Evolutionary conservation across 179 eudicot species (phyloP).

Genomic region (Corrigiola litoralis): DNA sequence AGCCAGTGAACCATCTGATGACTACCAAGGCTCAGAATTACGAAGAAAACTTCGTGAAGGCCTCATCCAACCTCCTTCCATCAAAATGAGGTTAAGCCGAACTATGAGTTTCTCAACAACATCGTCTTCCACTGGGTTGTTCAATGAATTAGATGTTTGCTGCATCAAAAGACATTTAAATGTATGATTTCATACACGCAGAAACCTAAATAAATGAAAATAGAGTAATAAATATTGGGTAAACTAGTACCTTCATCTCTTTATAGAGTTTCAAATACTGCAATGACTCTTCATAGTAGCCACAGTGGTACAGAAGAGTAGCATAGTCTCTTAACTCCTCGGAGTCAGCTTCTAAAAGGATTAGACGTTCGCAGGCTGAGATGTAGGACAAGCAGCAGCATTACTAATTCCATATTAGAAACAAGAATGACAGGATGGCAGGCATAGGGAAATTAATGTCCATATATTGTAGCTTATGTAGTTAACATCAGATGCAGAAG

Average conservation of each 20-base stretch:
- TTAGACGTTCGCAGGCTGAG: constrained; percentile 85
- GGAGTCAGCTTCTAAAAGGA: constrained; percentile 57
- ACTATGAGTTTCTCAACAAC: constrained; percentile 62
- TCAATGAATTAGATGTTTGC: constrained; percentile 28
- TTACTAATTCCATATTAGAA: not conserved
- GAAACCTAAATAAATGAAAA: not conserved
- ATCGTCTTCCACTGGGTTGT: constrained; percentile 32
- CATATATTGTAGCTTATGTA: not conserved
- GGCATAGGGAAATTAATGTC: not conserved
- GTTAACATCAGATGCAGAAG: not conserved
- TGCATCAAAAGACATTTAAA: constrained; percentile 16
- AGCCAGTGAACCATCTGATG: too few relatives aligned
- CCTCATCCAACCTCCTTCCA: constrained; percentile 78
- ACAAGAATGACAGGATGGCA: not conserved
- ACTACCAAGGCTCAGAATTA: constrained; percentile 80
- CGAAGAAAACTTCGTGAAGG: constrained; percentile 46
- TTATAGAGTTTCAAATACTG: constrained; percentile 52
- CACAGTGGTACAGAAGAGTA: constrained; percentile 84
- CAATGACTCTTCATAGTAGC: constrained; percentile 67
- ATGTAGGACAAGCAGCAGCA: not conserved
- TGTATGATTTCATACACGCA: not conserved
- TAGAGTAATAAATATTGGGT: not conserved
- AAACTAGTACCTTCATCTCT: constrained; percentile 50
- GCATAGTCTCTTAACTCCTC: constrained; percentile 78
- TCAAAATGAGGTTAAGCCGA: constrained; percentile 70